These are phyloP conservation scores for Tetrahymena borealis DNA, from an alignment of 73 alveolate species.

Conservation along the genomic window DNA sequence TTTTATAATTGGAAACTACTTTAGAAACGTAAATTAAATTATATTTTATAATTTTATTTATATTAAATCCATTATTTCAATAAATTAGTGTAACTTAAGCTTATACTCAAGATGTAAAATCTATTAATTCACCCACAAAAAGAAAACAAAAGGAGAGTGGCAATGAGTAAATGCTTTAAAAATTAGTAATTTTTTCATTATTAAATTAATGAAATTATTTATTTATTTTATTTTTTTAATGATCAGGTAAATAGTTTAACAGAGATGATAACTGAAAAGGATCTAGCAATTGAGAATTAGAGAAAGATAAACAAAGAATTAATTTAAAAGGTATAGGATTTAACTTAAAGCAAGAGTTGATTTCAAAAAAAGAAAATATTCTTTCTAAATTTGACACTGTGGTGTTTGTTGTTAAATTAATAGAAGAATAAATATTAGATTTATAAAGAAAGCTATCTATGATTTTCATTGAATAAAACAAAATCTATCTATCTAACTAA, in stretches of 20 bases:
- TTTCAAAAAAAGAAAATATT: too few species aligned
- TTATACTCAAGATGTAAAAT: not conserved
- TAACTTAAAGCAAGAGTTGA: not conserved
- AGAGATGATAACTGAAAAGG: constrained; percentile 29
- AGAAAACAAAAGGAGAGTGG: constrained; percentile 4
- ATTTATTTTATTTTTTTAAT: not conserved
- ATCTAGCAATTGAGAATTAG: constrained; percentile 20
- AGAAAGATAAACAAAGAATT: constrained; percentile 32
- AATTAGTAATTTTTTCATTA: constrained; percentile 2
- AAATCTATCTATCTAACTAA: too few species aligned
- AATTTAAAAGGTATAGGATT: not conserved
- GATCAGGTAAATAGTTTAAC: constrained; percentile 27
- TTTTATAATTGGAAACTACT: constrained; percentile 16
- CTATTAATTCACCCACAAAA: not conserved
- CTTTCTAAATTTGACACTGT: too few species aligned
- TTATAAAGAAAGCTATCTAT: too few species aligned
- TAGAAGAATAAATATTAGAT: too few species aligned
- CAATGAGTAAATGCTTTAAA: constrained; percentile 7
- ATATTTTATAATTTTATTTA: not conserved
- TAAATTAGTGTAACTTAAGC: not conserved
- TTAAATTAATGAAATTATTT: not conserved
- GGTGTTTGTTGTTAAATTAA: too few species aligned
- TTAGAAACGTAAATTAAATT: not conserved
- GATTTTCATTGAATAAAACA: too few species aligned
- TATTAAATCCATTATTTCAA: not conserved